These are phyloP conservation scores for Dichomitus squalens DNA, from an alignment of 1,284 basidiomycete genomes.

Conservation along the genomic window DNA sequence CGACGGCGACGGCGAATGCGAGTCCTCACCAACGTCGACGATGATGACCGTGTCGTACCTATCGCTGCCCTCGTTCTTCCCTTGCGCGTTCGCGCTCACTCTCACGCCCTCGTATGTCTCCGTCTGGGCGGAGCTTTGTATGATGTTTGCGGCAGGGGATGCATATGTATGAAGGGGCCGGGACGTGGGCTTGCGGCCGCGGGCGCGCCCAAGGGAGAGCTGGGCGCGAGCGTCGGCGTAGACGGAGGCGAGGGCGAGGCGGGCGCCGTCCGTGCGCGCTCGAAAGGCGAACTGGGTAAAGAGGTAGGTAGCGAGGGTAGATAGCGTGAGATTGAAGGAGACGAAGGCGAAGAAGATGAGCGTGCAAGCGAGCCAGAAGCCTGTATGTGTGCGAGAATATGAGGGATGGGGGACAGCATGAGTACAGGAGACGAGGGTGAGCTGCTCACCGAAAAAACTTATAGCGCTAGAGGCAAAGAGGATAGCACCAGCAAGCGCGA, in stretches of 20 bases:
- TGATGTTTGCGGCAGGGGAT: too few relatives aligned
- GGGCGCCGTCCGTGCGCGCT: slow-evolving; percentile 11
- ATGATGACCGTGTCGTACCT: not conserved
- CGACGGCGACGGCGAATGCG: too few relatives aligned
- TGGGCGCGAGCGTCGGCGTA: slow-evolving; percentile 13
- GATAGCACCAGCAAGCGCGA: slow-evolving; percentile 12
- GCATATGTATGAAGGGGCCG: not conserved
- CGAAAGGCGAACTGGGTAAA: slow-evolving; percentile 12
- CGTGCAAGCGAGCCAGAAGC: slow-evolving; percentile 71
- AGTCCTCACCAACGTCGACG: too few relatives aligned
- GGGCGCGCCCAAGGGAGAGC: not conserved
- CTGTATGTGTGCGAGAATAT: not conserved
- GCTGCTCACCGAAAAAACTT: slow-evolving; percentile 15
- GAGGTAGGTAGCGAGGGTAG: slow-evolving; percentile 13
- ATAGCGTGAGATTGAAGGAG: slow-evolving; percentile 17
- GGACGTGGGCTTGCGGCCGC: not conserved
- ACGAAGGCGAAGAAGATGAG: slow-evolving; percentile 63
- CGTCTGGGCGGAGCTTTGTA: too few relatives aligned
- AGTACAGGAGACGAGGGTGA: not conserved
- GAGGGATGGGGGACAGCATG: not conserved
- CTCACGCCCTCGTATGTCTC: not conserved
- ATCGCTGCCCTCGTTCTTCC: not conserved
- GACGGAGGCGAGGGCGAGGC: slow-evolving; percentile 7
- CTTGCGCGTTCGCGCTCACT: too few relatives aligned
- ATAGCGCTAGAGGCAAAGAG: slow-evolving; percentile 7